Base-by-base conservation (phyloP, 2,329 filamentous ascomycete species). In the Trichoderma afroharzianum region DNA sequence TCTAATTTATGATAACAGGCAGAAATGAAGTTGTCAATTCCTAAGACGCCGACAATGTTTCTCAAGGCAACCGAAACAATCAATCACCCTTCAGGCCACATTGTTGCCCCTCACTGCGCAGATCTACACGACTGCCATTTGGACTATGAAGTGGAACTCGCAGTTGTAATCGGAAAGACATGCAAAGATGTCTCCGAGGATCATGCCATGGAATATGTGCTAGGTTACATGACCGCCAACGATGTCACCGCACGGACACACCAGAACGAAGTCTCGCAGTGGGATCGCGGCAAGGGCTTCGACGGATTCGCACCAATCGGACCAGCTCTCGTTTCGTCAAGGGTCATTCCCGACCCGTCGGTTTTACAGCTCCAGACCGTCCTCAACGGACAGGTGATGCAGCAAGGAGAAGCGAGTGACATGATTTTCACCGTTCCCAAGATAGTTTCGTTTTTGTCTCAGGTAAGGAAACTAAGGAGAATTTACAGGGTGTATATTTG, bases 211-310 rank as follows among this genome's bases (percentile, higher is more conserved):
- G 18, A 43, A 21, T 28, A 67, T 11, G 50, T 67, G 24, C 9
- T 67, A 7, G 63, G 63, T 21, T 67, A 67, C 63, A 67, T 67
- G 63, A 67, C 63, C 3, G 63, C 63, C 63, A 67, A 67, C 50
- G 63, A 67, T 43, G 63, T 67, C 14, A 67, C 63, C 24, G 63
- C 63, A 21, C 63, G 63, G 63, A 67, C 63, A 21, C 63, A 67
- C 50, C 63, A 67, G 30, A 67, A 67, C 50, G 63, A 67, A 58
- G 63, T 58, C 24, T 67, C 63, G 21, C 63, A 67, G 63, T 67
- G 63, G 63, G 63, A 67, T 67, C 63, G 63, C 15, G 63, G 63
- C 50, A 67, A 67, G 63, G 63, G 63, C 8, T 67, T 67, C 11
- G 63, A 67, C 30, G 63, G 63, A 30, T 67, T 67, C 24, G 63